Conservation (phyloP, 768 basidiomycete species). For the Russula sp. region DNA sequence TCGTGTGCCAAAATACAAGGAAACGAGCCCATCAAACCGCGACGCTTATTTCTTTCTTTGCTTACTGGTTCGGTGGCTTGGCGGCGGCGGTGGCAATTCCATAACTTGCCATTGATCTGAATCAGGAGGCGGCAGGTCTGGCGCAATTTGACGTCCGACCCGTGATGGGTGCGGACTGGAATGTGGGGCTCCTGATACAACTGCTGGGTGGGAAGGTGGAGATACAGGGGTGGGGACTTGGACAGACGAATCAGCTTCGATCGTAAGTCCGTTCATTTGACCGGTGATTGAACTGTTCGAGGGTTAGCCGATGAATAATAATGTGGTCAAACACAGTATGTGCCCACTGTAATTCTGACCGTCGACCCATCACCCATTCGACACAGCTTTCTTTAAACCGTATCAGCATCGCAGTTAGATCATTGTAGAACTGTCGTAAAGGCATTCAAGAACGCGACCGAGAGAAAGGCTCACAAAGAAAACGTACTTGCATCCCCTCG, state of each 20-base stretch:
- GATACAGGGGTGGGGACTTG: constrained; percentile 4
- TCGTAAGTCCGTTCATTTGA: constrained; percentile 35
- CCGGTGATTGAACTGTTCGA: constrained; percentile 37
- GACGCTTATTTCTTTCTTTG: constrained; percentile 12
- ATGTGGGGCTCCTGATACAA: constrained; percentile 5
- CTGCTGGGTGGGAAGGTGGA: neutral
- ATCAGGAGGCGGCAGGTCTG: constrained; percentile 35
- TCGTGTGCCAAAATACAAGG: neutral
- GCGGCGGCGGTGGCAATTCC: constrained; percentile 27
- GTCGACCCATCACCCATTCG: constrained; percentile 65
- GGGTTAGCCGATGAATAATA: neutral
- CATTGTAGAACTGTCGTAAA: constrained; percentile 77
- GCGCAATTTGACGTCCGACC: constrained; percentile 16
- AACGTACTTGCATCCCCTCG: constrained; percentile 75
- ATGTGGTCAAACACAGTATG: neutral
- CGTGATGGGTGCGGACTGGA: neutral
- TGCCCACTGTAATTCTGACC: constrained; percentile 65
- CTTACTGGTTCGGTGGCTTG: constrained; percentile 1
- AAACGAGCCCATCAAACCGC: neutral
- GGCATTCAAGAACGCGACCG: neutral
- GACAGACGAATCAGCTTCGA: constrained; percentile 25
- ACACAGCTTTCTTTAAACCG: constrained; percentile 74
- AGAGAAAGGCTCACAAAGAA: neutral
- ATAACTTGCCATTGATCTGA: constrained; percentile 34
- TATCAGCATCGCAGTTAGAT: constrained; percentile 63